Base-by-base conservation (phyloP, 2,329 filamentous ascomycete species). In the Pyricularia pennisetigena region DNA sequence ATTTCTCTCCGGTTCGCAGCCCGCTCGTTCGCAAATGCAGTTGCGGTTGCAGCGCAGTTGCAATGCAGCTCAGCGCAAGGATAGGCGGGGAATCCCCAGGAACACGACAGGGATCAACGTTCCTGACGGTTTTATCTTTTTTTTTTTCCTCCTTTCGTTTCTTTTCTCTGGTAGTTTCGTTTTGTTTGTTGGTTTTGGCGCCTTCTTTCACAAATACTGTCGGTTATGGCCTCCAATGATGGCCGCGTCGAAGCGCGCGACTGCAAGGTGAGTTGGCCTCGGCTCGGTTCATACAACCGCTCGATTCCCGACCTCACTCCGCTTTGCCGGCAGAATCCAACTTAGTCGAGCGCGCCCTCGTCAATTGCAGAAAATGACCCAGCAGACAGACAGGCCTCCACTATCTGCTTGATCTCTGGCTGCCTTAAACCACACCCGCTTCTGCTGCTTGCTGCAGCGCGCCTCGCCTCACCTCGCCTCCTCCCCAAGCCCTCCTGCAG, bases 221-320 rank as follows among this genome's bases (percentile, higher is more conserved):
- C 57, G 24, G 57, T 23, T 23, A 23, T 23, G 57, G n/a, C 23
- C 57, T 61, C n/a, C 57, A 61, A 61, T 24, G 57, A 61, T n/a
- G 57, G 57, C 23, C 57, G n/a, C 57, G n/a, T 61, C 12, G n/a
- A 26, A 61, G 24, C n/a, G 57, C 23, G 49, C 49, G 20, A 23
- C 66, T 67, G 66, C 66, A 62, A 35, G 66, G 66, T 67, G 66
- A 67, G 49, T 62, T 67, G 66, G 29, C 32, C 64, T 65, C 65
- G 26, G 24, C 30, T 61, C 65, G 26, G 24, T 23, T 61, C 57
- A 61, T 26, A 61, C 57, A 57, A 49, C 65, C 32, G 59, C 23
- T 54, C 64, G 35, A 26, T 14, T 67, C 26, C n/a, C 12, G 41
- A 14, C 14, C 65, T 54, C 54, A 30, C 41, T 30, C 26, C 59